Base-by-base conservation (phyloP, 2,329 filamentous ascomycete species). In the Fusarium vanettenii region DNA sequence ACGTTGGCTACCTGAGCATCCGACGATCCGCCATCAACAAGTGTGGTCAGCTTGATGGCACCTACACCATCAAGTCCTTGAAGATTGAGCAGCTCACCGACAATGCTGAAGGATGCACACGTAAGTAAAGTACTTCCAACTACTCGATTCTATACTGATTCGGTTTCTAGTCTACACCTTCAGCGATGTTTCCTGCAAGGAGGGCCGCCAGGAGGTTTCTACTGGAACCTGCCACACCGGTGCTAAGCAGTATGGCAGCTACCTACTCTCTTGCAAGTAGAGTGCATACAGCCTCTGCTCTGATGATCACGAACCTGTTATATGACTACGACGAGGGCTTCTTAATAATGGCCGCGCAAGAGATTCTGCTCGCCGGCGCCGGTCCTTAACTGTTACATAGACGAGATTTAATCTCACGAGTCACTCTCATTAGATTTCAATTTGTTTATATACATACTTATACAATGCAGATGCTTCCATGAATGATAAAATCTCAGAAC, bases 1-100 rank as follows among this genome's bases (percentile, higher is more conserved):
- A 69, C 39, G 37, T 66, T 18, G 67, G 67, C 18, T 31, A 69
- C 11, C 13, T 66, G 13, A 64, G 67, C 48, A 2, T 69, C 45
- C 64, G 60, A 39, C 62, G 64, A 11, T 27, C 56, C 4, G 39
- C 48, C 6, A 43, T 66, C 29, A 62, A 62, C 39, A 37, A 37
- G 20, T 69, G 62, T 31, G 33, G 56, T 14, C 20, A 31, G 35
- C 35, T 60, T 16, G 57, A 60, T 3, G 57, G 37, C 4, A 37
- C 33, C 16, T 55, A 55, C 50, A 60, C 57, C 7, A 41, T 60
- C 33, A 39, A 25, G 14, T 60, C 57, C 16, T 18, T 60, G 22
- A 60, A 60, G 16, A 39, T 60, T 29, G 50, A 55, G 50, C 50
- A 55, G n/a, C 7, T 31, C 6, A 20, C 37, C 22, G 37, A 41